Evolutionary conservation across 805 yeast species (phyloP), one percentile per base, ranked within the genome.

Genomic region (Pichia deserticola): DNA sequence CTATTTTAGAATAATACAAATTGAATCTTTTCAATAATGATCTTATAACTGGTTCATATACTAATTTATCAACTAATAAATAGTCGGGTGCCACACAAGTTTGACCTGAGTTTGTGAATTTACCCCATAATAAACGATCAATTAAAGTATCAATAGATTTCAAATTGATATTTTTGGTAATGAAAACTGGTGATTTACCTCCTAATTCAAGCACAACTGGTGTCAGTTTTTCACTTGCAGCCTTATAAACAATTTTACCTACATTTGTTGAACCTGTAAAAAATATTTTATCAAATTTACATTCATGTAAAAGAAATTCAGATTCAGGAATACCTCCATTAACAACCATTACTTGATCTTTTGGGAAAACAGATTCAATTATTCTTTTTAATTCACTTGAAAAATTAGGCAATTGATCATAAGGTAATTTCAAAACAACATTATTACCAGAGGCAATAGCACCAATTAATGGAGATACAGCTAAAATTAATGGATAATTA

Each of bases 1-100:
- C 50, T 28, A 78, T 49, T 5, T 61, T 60, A 35, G 67, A 64
- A 33, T 76, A 58, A 25, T 73, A 73, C 4, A 38, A 33, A 38
- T 64, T 57, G 48, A 73, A 58, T 49, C 78, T 60, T 7, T 66
- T 70, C 28, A 47, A 43, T n/a, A 51, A 43, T 5, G 39, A 15
- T 25, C 49, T 42, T 9, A 47, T 15, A 15, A 40, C 45, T 54
- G 76, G 68, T 30, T 70, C 77, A 59, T 82, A 79, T 27, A 81
- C 66, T 4, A 72, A 64, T 49, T 74, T 78, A 51, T 84, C 88
- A n/a, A 81, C 84, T 42, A 88, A 59, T 5, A 85, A 68, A 60
- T 89, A 90, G 68, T 92, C 98, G 8, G 90, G 85, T 9, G 96
- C 86, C 38, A 88, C 86, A 70, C 97, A 90, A 3, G 93, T 82